Conservation (phyloP, 305 asterid species). For the Salvia sclarea region DNA sequence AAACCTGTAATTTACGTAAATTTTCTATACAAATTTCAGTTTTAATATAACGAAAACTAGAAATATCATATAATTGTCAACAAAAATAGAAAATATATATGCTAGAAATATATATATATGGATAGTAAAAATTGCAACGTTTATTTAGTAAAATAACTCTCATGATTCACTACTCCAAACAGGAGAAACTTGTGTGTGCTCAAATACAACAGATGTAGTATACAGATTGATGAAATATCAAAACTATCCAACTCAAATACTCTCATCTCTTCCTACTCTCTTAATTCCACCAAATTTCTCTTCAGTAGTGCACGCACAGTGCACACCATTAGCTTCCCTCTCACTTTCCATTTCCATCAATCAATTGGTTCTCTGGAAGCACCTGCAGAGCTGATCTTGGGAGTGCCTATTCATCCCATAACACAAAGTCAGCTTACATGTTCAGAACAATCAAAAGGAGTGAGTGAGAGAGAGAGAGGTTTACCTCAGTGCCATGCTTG, state of each 20-base stretch:
- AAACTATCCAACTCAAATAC: too few species aligned
- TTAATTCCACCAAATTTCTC: neutral
- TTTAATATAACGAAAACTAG: too few species aligned
- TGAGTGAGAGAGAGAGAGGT: neutral
- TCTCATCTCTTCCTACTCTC: neutral
- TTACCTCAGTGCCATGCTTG: constrained; percentile 37
- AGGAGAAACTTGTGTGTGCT: neutral
- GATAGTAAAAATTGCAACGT: neutral
- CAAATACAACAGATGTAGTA: neutral
- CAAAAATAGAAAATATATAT: too few species aligned
- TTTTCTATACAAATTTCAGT: too few species aligned
- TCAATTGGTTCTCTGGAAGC: constrained; percentile 43
- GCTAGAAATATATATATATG: too few species aligned
- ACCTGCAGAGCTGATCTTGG: constrained; percentile 45
- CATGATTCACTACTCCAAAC: neutral
- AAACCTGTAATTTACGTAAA: too few species aligned
- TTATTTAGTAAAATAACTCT: neutral
- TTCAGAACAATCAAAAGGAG: neutral
- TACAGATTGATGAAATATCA: neutral
- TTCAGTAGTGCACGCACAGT: constrained; percentile 17
- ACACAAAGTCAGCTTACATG: neutral
- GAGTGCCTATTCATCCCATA: constrained; percentile 23
- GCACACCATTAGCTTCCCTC: neutral
- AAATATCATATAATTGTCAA: too few species aligned
- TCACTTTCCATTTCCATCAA: constrained; percentile 20